Evolutionary conservation across 192 early-diverging fungal genomes (phyloP), one percentile per base, ranked within the genome.

Genomic region (Haplosporangium gracile): DNA sequence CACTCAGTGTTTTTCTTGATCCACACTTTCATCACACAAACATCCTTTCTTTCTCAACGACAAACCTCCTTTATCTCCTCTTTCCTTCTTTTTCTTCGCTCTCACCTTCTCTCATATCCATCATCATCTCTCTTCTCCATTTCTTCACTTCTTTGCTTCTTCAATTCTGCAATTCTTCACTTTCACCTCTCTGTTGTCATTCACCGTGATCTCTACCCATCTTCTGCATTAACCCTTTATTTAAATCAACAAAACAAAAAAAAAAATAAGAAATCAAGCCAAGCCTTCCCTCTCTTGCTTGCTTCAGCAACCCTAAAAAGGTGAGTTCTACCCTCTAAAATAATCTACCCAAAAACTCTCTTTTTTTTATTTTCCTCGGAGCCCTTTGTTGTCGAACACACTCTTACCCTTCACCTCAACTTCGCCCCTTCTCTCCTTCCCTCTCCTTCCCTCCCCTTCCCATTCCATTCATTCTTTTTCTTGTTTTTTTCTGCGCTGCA

Each of bases 241-340:
- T 57, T 57, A 15, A 65, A 11, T 9, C 60, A 26, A 65, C 60
- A 65, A 65, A 65, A n/a, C n/a, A n/a, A 6, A 63, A 63, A 43
- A 43, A 43, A 43, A 43, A 43, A 45, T 11, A 45, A 45, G 43
- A 13, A 60, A 26, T 60, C 60, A 32, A 65, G 32, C 60, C 60
- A 15, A 65, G 60, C 60, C 29, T 29, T 9, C 49, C 18, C n/a
- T 26, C 60, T 11, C 2, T 26, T 7, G 51, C 24, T 65, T 26
- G n/a, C 29, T 32, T 65, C 32, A 29, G 32, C 60, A 2, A 32
- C 60, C 60, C 60, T 15, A 65, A 65, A 65, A 57, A 65, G 60
- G 60, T 65, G 60, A 65, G 60, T 65, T 65, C 60, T 32, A 32
- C 26, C 60, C 60, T 60, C 55, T 11, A 26, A 63, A 65, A 65